Evolutionary conservation across 2,329 filamentous ascomycete species (phyloP), one percentile per base, ranked within the genome.

Genomic region (Fusarium sp.): DNA sequence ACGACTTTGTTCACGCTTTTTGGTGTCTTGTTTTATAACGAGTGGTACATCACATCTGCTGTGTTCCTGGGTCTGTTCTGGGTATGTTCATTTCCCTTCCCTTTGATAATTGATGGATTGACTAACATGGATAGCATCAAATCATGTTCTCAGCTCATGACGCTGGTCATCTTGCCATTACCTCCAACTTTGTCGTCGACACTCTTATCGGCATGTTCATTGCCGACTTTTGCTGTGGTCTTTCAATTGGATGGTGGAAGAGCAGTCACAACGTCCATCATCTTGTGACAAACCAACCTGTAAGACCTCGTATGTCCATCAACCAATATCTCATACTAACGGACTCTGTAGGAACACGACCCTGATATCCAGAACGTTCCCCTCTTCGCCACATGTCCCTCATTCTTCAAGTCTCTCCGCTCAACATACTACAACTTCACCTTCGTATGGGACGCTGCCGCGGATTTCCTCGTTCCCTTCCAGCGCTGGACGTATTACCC

Each of bases 401-500:
- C 84, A 5, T 91, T 91, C 77, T 88, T 92, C 79, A 82, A 84
- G 46, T 87, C 84, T 10, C 76, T 92, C n/a, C 80, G 77, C 56
- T 90, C 88, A 14, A 87, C 84, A 14, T 91, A 90, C 77, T 91
- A 92, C 77, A 83, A 53, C 71, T 86, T 88, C 63, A 78, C 84
- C 46, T 90, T 91, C 78, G 79, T 82, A 49, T 92, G 88, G 80
- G 89, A 91, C 73, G 81, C 82, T 9, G 81, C 82, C 17, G 88
- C 88, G 43, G 85, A 88, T 66, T 76, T 89, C 61, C 73, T 89
- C 53, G 80, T 92, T 7, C 83, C 82, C 10, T 87, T 84, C 73
- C 90, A 92, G 74, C 80, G 86, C 52, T 91, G 87, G 77, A 86
- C 88, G 0, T 92, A 92, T 80, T 92, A 92, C 74, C 87, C 89